Evolutionary conservation across 2,329 filamentous ascomycete species (phyloP).

Genomic region (Curvularia sp.): DNA sequence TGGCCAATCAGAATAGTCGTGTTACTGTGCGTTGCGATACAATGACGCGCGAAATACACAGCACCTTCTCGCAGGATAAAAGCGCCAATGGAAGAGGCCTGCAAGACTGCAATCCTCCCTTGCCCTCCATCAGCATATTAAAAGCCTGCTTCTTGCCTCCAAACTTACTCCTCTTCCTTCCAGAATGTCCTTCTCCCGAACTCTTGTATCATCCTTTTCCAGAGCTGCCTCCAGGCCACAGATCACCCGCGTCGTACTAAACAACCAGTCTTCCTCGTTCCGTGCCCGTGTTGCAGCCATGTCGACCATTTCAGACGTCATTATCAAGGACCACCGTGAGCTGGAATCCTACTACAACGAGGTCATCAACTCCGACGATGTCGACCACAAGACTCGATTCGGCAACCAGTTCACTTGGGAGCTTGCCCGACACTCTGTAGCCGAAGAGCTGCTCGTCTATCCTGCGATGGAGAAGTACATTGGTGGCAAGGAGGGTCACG

Average conservation of each 20-base stretch:
- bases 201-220: constrained; percentile 7
- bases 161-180: neutral
- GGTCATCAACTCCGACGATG: constrained; percentile 50
- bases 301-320: constrained; percentile 28
- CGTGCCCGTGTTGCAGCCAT: constrained; percentile 8
- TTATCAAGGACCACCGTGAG: constrained; percentile 54
- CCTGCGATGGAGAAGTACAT: constrained; percentile 50
- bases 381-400: constrained; percentile 55
- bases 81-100: neutral
- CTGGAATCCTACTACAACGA: constrained; percentile 55
- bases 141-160: neutral
- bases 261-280: constrained; percentile 12
- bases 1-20: neutral
- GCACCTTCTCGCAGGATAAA: neutral
- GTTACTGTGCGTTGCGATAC: constrained; percentile 1
- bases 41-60: constrained; percentile 1
- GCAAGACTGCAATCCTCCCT: neutral
- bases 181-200: constrained; percentile 18
- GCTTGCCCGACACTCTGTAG: constrained; percentile 60
- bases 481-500: constrained; percentile 37
- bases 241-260: constrained; percentile 1
- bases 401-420: constrained; percentile 63
- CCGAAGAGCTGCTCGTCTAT: constrained; percentile 57
- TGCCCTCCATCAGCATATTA: constrained; percentile 1
- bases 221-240: constrained; percentile 19